A percentile compares a stretch with the other conserved stretches of the same genome.
These are phyloP conservation scores for Peronospora farinosa DNA, from an alignment of 352 stramenopile species.

Conservation along the genomic window DNA sequence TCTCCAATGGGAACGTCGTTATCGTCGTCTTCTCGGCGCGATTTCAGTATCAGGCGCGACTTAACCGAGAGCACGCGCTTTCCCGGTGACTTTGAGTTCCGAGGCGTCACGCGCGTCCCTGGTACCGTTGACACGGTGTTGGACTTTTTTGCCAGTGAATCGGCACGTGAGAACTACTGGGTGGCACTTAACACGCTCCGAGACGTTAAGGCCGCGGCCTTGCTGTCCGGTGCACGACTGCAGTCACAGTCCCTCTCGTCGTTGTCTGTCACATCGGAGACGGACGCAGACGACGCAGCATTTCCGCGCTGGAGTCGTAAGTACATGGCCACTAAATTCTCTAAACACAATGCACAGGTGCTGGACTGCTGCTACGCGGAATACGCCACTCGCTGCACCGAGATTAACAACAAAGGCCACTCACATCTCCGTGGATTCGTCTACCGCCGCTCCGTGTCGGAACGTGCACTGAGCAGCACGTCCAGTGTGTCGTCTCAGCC, in stretches of 20 bases:
- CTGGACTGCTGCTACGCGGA: constrained; percentile 63
- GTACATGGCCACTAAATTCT: constrained; percentile 54
- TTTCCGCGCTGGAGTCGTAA: constrained; percentile 66
- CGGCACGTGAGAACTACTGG: constrained; percentile 65
- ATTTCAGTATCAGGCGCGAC: constrained; percentile 16
- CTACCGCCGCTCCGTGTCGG: constrained; percentile 69
- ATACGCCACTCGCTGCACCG: constrained; percentile 37
- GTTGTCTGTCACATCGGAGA: constrained; percentile 37
- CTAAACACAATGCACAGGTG: constrained; percentile 46
- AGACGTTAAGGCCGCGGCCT: constrained; percentile 43
- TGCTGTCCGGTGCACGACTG: constrained; percentile 38
- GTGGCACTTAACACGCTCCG: constrained; percentile 61
- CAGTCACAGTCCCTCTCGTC: constrained; percentile 25
- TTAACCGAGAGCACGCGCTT: constrained; percentile 9
- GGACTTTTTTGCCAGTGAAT: constrained; percentile 48
- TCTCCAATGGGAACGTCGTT: constrained; percentile 10
- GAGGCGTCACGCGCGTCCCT: constrained; percentile 57
- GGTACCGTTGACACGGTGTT: constrained; percentile 52
- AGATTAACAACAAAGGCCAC: constrained; percentile 24
- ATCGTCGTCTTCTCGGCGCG: constrained; percentile 12
- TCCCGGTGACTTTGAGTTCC: constrained; percentile 48
- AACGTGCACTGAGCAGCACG: constrained; percentile 37
- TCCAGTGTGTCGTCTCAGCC: constrained; percentile 32
- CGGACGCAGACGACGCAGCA: constrained; percentile 16
- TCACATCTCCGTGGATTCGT: constrained; percentile 46